Base-by-base conservation (phyloP, 179 eudicot genomes). In the Spinacia oleracea region DNA sequence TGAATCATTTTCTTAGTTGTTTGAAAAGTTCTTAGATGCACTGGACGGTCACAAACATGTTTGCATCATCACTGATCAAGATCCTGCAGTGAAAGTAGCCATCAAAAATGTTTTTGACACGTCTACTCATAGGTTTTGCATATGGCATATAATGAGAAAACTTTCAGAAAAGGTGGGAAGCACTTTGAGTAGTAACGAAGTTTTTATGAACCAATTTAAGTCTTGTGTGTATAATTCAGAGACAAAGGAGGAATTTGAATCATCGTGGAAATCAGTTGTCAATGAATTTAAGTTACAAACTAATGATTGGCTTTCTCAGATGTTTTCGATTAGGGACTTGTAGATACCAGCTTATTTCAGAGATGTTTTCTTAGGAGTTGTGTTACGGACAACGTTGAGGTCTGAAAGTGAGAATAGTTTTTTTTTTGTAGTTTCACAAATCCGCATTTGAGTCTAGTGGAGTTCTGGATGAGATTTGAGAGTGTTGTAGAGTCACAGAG, bases 331-430 rank as follows among this genome's bases (percentile, higher is more conserved):
- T 3, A 56, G 32, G 5, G 16, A 34, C 1, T 3, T 25, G 12
- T 56, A 51, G 43, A 45, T 75, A 1, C 78, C 70, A 1, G 27
- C 58, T 1, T 75, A 60, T 23, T 75, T 75, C 40, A 42, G 56
- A 62, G 70, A 75, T 10, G 4, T 42, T 4, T 43, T 40, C 25
- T 1, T 75, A 51, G 78, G 70, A 5, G 56, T 23, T 1, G 11
- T 75, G 1, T 2, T 75, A 40, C 20, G 78, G 11, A 60, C 55
- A 32, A 75, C 70, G 1, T 43, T 14, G 2, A 75, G 78, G 40
- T 60, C 78, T 3, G 59, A 75, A 67, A 75, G 78, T 15, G 58
- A 75, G 32, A 75, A 75, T 5, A 59, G 25, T 27, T 75, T 75
- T 21, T 62, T 75, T 27, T 1, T n/a, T n/a, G 23, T 2, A 23